Evolutionary conservation across 345 rosid genomes (phyloP).

Genomic region (Populus euphratica): DNA sequence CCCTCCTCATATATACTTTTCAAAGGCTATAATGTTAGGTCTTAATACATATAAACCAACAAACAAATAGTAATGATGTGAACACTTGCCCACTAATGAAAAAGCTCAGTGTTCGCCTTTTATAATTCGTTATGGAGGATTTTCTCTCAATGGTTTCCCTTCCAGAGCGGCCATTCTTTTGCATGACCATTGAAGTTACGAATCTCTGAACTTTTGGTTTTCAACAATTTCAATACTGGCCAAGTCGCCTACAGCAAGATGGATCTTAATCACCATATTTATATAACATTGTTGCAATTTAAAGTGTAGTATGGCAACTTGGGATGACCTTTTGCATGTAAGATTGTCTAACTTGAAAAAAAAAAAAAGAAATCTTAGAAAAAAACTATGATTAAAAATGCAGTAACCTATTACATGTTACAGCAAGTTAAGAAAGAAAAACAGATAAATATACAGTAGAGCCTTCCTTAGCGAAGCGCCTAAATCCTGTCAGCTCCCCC

Average conservation of each 20-base stretch:
- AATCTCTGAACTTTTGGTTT: background rate
- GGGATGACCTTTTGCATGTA: background rate
- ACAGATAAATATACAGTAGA: background rate
- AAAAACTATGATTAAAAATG: background rate
- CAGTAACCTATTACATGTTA: slow-evolving; percentile 3
- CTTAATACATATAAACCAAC: background rate
- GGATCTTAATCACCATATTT: background rate
- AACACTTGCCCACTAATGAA: slow-evolving; percentile 4
- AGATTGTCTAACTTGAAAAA: background rate
- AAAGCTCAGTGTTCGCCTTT: background rate
- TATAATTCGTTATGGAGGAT: background rate
- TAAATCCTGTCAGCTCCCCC: slow-evolving; percentile 13
- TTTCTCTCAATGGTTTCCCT: background rate
- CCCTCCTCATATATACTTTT: slow-evolving; percentile 2
- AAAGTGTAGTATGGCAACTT: background rate
- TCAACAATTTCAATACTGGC: background rate
- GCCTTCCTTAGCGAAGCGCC: background rate
- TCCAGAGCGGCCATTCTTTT: background rate
- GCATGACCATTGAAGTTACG: slow-evolving; percentile 10
- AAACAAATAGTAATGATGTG: background rate
- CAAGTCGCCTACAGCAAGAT: background rate
- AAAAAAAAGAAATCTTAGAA: background rate
- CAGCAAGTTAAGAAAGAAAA: background rate
- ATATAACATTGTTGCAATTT: background rate
- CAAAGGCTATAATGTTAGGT: slow-evolving; percentile 5